Evolutionary conservation across 176 grass and related monocot genomes (phyloP), one percentile per base, ranked within the genome.

Genomic region (Canna indica): DNA sequence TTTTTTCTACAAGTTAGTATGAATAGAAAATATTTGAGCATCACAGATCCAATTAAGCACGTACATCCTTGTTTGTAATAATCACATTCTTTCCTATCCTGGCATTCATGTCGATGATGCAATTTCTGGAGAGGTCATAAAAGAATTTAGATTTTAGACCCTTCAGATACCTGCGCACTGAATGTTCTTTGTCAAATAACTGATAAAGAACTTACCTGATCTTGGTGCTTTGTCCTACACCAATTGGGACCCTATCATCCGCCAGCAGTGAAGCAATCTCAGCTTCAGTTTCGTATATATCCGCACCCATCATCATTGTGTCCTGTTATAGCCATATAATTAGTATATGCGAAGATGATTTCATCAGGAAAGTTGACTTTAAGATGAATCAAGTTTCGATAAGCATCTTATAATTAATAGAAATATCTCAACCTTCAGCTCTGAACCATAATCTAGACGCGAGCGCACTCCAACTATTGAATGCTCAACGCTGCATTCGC

Each of bases 51-150:
- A 28, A 14, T 38, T 6, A 10, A 48, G 42, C 3, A 1, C 68
- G 64, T 79, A 95, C 90, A 69, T 90, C 67, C 31, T 68, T 80
- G 78, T 90, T 95, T 68, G 41, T 16, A 15, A 90, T 83, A 0
- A 81, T 0, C 39, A 85, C 78, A 28, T 95, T 80, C 73, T 68
- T 85, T 0, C 90, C 86, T 0, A 95, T 81, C 63, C 86, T 86
- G 1, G 90, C 90, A 47, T 95, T 90, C 79, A 85, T 87, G 61
- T 95, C 90, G 6, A 95, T 82, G 50, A 95, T 87, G 28, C 90
- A 95, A 28, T 90, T 87, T 52, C 90, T 90, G 38, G n/a, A 80
- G 57, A 65, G n/a, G n/a, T 42, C 14, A 52, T 29, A 5, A 50
- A 72, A 46, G 65, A 61, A 8, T 50, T 50, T 13, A 50, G 26